These are phyloP conservation scores for Ephemerocybe angulata DNA, from an alignment of 768 basidiomycete species.

Conservation along the genomic window DNA sequence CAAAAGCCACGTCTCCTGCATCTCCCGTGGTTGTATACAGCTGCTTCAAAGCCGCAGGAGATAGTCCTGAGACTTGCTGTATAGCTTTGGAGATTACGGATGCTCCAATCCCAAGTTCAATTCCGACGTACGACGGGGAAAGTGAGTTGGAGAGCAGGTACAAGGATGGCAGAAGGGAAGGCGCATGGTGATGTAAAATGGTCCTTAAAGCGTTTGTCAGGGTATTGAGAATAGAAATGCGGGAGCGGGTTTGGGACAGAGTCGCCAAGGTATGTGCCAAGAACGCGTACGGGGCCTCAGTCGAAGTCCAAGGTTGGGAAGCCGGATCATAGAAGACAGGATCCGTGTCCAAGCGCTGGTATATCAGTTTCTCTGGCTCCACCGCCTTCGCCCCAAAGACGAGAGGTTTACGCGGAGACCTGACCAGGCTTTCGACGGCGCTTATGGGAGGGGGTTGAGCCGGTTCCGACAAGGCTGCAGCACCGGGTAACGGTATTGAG, in stretches of 20 bases:
- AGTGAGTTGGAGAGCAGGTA: slow-evolving; percentile 83
- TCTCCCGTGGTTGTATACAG: slow-evolving; percentile 77
- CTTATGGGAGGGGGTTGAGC: neutral
- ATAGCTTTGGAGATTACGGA: slow-evolving; percentile 67
- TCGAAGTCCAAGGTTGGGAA: slow-evolving; percentile 40
- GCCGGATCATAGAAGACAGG: slow-evolving; percentile 43
- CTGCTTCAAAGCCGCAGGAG: slow-evolving; percentile 50
- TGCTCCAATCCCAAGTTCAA: slow-evolving; percentile 68
- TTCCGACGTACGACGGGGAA: slow-evolving; percentile 65
- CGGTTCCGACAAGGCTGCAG: neutral
- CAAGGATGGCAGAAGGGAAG: slow-evolving; percentile 69
- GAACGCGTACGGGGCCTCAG: slow-evolving; percentile 64
- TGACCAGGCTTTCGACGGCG: neutral
- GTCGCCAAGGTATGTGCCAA: slow-evolving; percentile 60
- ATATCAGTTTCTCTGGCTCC: slow-evolving; percentile 17
- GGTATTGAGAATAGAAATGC: slow-evolving; percentile 63
- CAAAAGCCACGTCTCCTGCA: slow-evolving; percentile 83
- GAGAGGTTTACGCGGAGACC: neutral
- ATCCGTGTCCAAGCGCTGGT: slow-evolving; percentile 42
- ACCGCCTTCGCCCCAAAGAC: neutral
- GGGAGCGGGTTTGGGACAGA: slow-evolving; percentile 65
- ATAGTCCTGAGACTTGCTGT: slow-evolving; percentile 69
- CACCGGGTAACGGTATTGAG: neutral
- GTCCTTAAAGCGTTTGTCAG: slow-evolving; percentile 74
- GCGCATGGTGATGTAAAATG: slow-evolving; percentile 60